phyloP scores from a whole-genome alignment of 2,329 filamentous ascomycete genomes.

The Emydomyces testavorans region DNA sequence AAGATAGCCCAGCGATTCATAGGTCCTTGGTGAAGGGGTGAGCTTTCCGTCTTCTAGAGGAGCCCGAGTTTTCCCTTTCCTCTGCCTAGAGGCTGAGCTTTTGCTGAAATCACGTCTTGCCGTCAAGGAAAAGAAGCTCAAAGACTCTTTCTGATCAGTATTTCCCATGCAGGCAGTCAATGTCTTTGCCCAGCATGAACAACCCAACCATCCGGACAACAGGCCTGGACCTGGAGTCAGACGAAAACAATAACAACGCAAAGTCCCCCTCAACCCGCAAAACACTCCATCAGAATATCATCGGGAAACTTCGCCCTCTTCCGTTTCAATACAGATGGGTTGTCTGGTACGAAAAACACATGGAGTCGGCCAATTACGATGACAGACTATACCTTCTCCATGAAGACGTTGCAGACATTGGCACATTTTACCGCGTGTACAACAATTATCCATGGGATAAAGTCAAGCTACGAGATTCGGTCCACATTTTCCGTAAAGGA shows the following conservation, averaged over 20 bases:
- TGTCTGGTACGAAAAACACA: conserved; percentile 38
- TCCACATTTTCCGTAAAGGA: conserved; percentile 69
- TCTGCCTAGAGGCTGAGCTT: too few relatives aligned
- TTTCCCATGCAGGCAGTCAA: not conserved
- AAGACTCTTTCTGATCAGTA: not conserved
- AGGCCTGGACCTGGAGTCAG: conserved; percentile 16
- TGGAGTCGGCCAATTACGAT: conserved; percentile 22
- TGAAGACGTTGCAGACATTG: conserved; percentile 34
- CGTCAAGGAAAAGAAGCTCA: too few relatives aligned
- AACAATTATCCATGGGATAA: conserved; percentile 69
- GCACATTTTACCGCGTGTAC: conserved; percentile 62
- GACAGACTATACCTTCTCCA: conserved; percentile 30
- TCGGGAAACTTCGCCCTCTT: conserved; percentile 36
- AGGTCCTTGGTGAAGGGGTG: too few relatives aligned
- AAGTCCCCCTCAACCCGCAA: conserved; percentile 22
- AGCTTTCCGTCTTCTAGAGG: too few relatives aligned
- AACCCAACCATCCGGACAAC: conserved; percentile 19
- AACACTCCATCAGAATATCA: conserved; percentile 34
- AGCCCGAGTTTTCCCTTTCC: too few relatives aligned
- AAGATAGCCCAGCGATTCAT: too few relatives aligned
- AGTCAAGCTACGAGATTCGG: conserved; percentile 64
- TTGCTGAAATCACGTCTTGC: too few relatives aligned
- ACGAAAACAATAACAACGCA: conserved; percentile 1
- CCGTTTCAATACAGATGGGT: conserved; percentile 40
- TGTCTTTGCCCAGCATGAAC: conserved; percentile 15